Percentiles rank a stretch among this genome's conserved stretches.
phyloP scores from a whole-genome alignment of 495 filamentous ascomycete species.

The Hypoxylon lienhwacheense region DNA sequence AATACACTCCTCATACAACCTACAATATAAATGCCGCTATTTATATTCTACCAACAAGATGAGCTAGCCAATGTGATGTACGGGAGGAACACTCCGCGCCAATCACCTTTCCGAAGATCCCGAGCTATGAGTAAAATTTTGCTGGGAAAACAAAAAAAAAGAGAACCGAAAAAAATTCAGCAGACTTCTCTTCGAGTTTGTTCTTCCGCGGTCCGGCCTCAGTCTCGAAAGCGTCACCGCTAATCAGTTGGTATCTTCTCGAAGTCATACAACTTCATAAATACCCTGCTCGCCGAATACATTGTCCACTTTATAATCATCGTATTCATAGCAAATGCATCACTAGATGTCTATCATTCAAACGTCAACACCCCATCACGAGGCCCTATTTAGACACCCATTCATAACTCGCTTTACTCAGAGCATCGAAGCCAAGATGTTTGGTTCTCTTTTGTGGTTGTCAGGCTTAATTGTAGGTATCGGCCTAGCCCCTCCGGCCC shows the following conservation, averaged over 20 bases:
- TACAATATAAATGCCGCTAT: background rate
- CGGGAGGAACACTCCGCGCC: constrained; percentile 28
- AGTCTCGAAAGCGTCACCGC: constrained; percentile 10
- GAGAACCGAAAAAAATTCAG: background rate
- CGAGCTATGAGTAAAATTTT: background rate
- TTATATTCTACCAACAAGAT: constrained; percentile 12
- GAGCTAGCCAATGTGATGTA: constrained; percentile 15
- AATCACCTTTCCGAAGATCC: constrained; percentile 8
- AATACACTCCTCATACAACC: too few species aligned
- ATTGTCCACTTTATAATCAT: background rate
- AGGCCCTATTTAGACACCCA: background rate
- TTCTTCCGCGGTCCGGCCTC: constrained; percentile 18
- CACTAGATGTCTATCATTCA: background rate
- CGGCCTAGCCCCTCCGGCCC: background rate
- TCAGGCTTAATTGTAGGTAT: background rate
- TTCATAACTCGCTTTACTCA: background rate
- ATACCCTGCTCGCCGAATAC: too few species aligned
- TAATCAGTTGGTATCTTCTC: constrained; percentile 7
- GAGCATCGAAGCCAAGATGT: background rate
- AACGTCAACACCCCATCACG: background rate
- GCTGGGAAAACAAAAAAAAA: too few species aligned
- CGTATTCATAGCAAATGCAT: background rate
- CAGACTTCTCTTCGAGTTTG: constrained; percentile 11
- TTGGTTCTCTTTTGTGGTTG: background rate
- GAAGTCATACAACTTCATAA: too few species aligned